Conservation (phyloP, 371 early-diverging fungal genomes). For the Funneliformis caledonium region DNA sequence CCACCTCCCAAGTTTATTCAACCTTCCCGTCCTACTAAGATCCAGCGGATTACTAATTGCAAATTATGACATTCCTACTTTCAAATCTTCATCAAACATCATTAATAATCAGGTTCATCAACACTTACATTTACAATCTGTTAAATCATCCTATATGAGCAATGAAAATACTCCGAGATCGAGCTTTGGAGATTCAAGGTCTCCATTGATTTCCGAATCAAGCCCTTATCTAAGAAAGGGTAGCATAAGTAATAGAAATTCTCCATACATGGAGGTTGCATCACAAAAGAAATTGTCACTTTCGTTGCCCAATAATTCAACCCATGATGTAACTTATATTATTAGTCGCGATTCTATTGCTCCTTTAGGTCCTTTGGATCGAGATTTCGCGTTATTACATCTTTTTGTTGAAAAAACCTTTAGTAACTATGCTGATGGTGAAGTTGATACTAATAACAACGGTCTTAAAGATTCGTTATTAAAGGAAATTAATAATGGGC, state of each 20-base stretch:
- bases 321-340: slow-evolving; percentile 10
- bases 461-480: slow-evolving; percentile 48
- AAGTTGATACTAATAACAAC: slow-evolving; percentile 44
- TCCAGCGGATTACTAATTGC: slow-evolving; percentile 51
- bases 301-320: not conserved
- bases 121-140: not conserved
- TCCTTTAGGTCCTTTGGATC: slow-evolving; percentile 45
- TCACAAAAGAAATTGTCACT: slow-evolving; percentile 2
- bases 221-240: not conserved
- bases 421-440: slow-evolving; percentile 54
- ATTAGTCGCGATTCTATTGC: slow-evolving; percentile 38
- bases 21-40: slow-evolving; percentile 51
- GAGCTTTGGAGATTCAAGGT: not conserved
- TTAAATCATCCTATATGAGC: not conserved
- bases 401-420: slow-evolving; percentile 61
- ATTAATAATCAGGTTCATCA: not conserved
- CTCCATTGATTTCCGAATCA: not conserved
- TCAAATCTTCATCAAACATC: not conserved
- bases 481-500: slow-evolving; percentile 50
- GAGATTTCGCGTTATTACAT: slow-evolving; percentile 58
- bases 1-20: slow-evolving; percentile 49
- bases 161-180: not conserved
- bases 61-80: slow-evolving; percentile 53
- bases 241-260: slow-evolving; percentile 5
- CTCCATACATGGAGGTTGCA: not conserved